Conservation (phyloP, 225 moss, liverwort and hornwort species). For the Polytrichum formosum region DNA sequence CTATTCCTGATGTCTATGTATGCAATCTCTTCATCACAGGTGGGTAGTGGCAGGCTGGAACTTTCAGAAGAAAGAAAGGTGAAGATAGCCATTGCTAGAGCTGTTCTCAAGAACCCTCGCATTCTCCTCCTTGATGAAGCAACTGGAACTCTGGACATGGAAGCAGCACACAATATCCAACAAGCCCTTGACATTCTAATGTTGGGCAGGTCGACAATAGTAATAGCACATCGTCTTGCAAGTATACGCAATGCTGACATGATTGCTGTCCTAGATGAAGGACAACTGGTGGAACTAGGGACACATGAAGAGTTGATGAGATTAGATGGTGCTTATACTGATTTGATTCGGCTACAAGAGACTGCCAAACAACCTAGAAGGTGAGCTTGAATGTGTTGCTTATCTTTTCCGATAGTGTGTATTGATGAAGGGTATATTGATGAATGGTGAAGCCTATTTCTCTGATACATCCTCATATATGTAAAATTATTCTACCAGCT, state of each 20-base stretch:
- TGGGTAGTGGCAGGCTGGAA: constrained; percentile 54
- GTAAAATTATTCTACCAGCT: no score
- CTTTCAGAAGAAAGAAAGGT: constrained; percentile 74
- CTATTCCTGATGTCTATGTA: neutral
- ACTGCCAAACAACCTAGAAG: constrained; percentile 80
- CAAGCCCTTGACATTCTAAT: constrained; percentile 85
- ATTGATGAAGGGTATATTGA: no score
- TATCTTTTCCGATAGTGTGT: no score
- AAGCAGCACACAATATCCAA: constrained; percentile 76
- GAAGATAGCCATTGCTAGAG: constrained; percentile 79
- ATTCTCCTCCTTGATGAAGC: constrained; percentile 87
- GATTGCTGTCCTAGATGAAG: constrained; percentile 84
- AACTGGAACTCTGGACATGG: constrained; percentile 74
- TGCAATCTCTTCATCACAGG: constrained; percentile 27
- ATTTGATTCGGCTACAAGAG: constrained; percentile 78
- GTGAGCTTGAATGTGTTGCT: constrained; percentile 14
- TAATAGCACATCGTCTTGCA: constrained; percentile 77
- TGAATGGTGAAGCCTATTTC: no score
- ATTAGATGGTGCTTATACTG: constrained; percentile 79
- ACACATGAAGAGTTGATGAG: constrained; percentile 75
- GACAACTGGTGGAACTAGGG: constrained; percentile 79
- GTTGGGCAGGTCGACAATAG: constrained; percentile 71
- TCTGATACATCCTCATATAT: no score
- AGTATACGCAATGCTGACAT: constrained; percentile 77
- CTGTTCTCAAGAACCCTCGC: constrained; percentile 79